Evolutionary conservation across 176 grass and related monocot genomes (phyloP).

Genomic region (barley (Hordeum vulgare)): DNA sequence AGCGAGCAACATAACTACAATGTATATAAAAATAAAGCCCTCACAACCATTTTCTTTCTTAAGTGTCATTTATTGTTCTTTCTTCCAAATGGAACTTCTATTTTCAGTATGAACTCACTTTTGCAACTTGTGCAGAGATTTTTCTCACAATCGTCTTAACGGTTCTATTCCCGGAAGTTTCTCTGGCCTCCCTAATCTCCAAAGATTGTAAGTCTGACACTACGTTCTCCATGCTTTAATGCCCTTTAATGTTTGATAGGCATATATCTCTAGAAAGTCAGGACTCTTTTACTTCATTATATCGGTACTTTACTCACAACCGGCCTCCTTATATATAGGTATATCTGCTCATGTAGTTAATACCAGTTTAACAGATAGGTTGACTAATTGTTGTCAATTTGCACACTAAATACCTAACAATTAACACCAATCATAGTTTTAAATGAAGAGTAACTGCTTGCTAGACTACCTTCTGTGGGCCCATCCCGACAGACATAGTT

Average conservation of each 20-base stretch:
- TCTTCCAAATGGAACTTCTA: neutral
- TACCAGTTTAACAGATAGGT: neutral
- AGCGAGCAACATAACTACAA: slow-evolving; percentile 63
- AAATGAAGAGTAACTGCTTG: too few species aligned
- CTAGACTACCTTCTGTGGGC: neutral
- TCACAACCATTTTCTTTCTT: neutral
- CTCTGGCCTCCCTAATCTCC: slow-evolving; percentile 50
- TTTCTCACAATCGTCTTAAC: slow-evolving; percentile 55
- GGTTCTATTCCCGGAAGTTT: slow-evolving; percentile 63
- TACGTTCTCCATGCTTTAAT: slow-evolving; percentile 16
- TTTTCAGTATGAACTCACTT: slow-evolving; percentile 8
- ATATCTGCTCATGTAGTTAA: neutral
- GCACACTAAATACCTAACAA: neutral
- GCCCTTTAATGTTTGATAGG: neutral
- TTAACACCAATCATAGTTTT: neutral
- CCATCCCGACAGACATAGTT: neutral
- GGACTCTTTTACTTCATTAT: neutral
- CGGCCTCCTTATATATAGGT: neutral
- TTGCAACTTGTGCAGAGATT: slow-evolving; percentile 49
- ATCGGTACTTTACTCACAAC: neutral
- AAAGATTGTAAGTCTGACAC: slow-evolving; percentile 47
- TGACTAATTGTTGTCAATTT: neutral
- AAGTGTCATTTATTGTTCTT: neutral
- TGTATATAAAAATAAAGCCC: slow-evolving; percentile 21
- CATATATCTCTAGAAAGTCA: neutral